These are phyloP conservation scores for Epichloe sp. DNA, from an alignment of 2,329 filamentous ascomycete species.

Conservation along the genomic window DNA sequence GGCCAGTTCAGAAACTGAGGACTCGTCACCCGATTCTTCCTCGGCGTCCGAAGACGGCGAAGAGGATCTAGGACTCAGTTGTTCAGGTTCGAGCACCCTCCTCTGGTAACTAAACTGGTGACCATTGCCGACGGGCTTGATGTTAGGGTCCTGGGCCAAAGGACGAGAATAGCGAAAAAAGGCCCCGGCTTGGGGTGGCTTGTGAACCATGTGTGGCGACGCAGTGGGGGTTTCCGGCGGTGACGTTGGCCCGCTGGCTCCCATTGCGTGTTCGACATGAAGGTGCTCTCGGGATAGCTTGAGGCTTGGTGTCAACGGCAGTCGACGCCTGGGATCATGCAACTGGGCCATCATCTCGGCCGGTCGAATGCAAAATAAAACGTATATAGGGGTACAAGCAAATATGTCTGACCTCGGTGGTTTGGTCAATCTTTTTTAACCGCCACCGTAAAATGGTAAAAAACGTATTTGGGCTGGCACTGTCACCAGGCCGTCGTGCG, in stretches of 20 bases:
- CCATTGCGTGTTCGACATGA: slow-evolving; percentile 10
- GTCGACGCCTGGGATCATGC: slow-evolving; percentile 18
- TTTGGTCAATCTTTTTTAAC: neutral
- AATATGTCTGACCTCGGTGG: slow-evolving; percentile 5
- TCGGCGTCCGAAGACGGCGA: slow-evolving; percentile 17
- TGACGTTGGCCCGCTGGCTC: slow-evolving; percentile 27
- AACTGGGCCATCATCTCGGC: slow-evolving; percentile 13
- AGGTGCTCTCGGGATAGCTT: slow-evolving; percentile 19
- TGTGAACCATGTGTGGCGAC: slow-evolving; percentile 21
- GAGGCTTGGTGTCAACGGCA: slow-evolving; percentile 27
- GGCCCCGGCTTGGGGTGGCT: slow-evolving; percentile 19
- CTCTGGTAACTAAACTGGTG: slow-evolving; percentile 28
- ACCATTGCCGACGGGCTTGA: slow-evolving; percentile 28
- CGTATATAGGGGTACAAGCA: slow-evolving; percentile 4
- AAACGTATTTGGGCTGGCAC: slow-evolving; percentile 1
- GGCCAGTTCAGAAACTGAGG: neutral
- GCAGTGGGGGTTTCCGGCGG: slow-evolving; percentile 34
- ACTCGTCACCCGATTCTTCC: slow-evolving; percentile 10
- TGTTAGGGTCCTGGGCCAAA: slow-evolving; percentile 24
- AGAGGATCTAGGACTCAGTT: slow-evolving; percentile 24
- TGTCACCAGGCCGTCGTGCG: neutral
- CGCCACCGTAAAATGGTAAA: neutral
- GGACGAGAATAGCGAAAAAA: slow-evolving; percentile 19
- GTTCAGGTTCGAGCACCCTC: slow-evolving; percentile 20
- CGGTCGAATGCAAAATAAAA: slow-evolving; percentile 4